phyloP scores from a whole-genome alignment of 805 yeast species.

The Candida arabinofermentans region DNA sequence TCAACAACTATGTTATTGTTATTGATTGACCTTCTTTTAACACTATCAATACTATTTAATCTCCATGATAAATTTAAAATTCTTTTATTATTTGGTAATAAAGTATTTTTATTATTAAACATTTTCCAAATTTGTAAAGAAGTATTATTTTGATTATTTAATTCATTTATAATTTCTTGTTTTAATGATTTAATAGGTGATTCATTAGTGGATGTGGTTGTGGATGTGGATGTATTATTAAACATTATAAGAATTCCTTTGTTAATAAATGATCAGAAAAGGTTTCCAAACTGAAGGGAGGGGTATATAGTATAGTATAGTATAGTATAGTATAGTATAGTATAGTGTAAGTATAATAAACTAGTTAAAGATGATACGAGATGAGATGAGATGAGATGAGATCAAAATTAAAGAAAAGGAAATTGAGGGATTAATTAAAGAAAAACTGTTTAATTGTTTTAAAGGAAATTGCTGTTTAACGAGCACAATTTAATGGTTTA shows the following conservation, averaged over 20 bases:
- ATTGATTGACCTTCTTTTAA: constrained; percentile 14
- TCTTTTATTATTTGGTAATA: constrained; percentile 32
- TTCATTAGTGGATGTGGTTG: neutral
- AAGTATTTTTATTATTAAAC: constrained; percentile 32
- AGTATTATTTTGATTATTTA: constrained; percentile 21
- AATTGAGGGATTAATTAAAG: neutral
- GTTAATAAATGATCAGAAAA: neutral
- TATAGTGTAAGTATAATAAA: neutral
- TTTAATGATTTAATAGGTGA: constrained; percentile 21
- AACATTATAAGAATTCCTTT: neutral
- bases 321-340: neutral
- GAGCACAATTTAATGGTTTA: too few species aligned
- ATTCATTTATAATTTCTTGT: constrained; percentile 28
- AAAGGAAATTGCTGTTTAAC: too few species aligned
- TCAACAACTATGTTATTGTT: constrained; percentile 2
- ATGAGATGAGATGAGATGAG: neutral
- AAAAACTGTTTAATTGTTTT: too few species aligned
- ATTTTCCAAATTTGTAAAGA: constrained; percentile 34
- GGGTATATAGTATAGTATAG: too few species aligned
- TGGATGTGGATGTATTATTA: neutral
- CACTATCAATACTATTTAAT: constrained; percentile 28
- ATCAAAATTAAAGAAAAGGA: neutral
- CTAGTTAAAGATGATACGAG: neutral
- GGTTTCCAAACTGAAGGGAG: constrained; percentile 1
- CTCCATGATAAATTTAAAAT: constrained; percentile 35